Percentiles rank a stretch among this genome's conserved stretches.
Conservation (phyloP, 495 filamentous ascomycete genomes). For the Hypoxylon trugodes region DNA sequence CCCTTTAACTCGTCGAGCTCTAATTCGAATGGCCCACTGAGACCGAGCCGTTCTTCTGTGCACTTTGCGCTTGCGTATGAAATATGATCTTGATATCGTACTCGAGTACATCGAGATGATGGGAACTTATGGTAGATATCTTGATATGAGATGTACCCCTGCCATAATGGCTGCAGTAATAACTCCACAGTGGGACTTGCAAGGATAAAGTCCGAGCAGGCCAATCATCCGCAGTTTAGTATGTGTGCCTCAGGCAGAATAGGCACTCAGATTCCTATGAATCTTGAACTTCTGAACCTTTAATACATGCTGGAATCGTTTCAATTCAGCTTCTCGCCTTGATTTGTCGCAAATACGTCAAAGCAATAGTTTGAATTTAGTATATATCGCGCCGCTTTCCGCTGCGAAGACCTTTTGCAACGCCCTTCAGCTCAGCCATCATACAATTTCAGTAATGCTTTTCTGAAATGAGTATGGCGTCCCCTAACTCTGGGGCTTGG, state of each 20-base stretch:
- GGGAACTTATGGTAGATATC: constrained; percentile 19
- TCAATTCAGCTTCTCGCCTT: neutral
- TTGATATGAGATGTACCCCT: constrained; percentile 7
- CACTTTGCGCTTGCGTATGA: neutral
- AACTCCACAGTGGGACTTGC: constrained; percentile 5
- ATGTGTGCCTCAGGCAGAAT: neutral
- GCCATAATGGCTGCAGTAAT: constrained; percentile 7
- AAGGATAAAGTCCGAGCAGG: constrained; percentile 19
- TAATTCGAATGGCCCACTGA: constrained; percentile 5
- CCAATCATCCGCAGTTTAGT: constrained; percentile 12
- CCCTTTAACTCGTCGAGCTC: neutral
- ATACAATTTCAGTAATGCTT: neutral
- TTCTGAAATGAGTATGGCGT: neutral
- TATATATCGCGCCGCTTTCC: neutral
- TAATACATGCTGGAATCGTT: neutral
- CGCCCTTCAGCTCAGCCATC: neutral
- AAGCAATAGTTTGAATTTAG: neutral
- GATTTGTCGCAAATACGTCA: neutral
- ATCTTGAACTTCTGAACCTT: constrained; percentile 4
- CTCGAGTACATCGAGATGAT: neutral
- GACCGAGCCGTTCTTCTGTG: neutral
- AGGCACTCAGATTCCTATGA: constrained; percentile 7
- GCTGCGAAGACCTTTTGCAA: neutral
- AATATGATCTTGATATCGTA: neutral
- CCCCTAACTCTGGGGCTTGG: neutral